Conservation (phyloP, 2,329 filamentous ascomycete species). For the Cladosporium sp. region DNA sequence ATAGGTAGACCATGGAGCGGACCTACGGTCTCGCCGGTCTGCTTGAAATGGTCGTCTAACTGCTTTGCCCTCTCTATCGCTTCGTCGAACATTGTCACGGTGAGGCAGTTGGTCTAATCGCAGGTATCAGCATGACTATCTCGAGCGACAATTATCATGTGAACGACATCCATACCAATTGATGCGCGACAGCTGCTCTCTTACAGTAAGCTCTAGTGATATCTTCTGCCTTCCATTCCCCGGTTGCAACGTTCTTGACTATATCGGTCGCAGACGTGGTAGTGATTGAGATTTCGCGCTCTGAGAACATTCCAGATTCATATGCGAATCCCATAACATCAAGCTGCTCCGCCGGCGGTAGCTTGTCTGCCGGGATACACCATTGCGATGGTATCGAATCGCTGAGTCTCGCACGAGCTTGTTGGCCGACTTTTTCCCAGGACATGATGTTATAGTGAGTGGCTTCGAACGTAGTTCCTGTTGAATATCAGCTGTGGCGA, state of each 20-base stretch:
- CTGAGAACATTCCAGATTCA: slow-evolving; percentile 56
- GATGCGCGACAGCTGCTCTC: slow-evolving; percentile 51
- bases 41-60: slow-evolving; percentile 49
- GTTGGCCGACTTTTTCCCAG: slow-evolving; percentile 7
- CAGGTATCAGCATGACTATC: background rate
- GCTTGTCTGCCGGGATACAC: slow-evolving; percentile 49
- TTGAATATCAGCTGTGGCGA: too few relatives aligned
- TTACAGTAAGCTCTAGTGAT: slow-evolving; percentile 54
- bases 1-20: slow-evolving; percentile 65
- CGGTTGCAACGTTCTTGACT: slow-evolving; percentile 36
- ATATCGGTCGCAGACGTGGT: slow-evolving; percentile 38
- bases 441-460: slow-evolving; percentile 6
- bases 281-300: slow-evolving; percentile 50
- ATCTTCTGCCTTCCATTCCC: slow-evolving; percentile 48
- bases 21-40: slow-evolving; percentile 48
- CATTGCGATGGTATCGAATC: slow-evolving; percentile 56
- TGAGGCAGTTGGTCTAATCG: slow-evolving; percentile 55
- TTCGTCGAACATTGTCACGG: slow-evolving; percentile 53
- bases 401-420: slow-evolving; percentile 41
- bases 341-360: slow-evolving; percentile 51
- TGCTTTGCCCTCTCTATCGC: slow-evolving; percentile 49
- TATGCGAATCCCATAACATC: slow-evolving; percentile 55
- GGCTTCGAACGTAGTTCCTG: too few relatives aligned
- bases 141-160: slow-evolving; percentile 27
- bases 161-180: slow-evolving; percentile 34